A percentile compares a stretch with the other conserved stretches of the same genome.
These are phyloP conservation scores for Calonectria crousiana DNA, from an alignment of 2,329 filamentous ascomycete species.

Conservation along the genomic window DNA sequence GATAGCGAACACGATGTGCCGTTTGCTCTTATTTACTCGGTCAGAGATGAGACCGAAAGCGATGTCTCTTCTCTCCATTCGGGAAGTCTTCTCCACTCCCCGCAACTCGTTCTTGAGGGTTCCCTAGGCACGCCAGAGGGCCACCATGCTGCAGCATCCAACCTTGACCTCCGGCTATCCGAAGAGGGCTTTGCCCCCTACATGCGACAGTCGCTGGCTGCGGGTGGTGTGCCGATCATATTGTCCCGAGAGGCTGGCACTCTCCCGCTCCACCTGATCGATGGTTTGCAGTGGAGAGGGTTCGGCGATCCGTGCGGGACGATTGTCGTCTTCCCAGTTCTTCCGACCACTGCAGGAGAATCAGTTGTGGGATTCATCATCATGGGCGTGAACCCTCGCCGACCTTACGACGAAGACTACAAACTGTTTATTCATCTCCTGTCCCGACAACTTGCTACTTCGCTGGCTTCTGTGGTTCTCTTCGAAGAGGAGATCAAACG, in stretches of 20 bases:
- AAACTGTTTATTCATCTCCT: constrained; percentile 81
- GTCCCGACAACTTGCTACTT: constrained; percentile 81
- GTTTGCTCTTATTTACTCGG: constrained; percentile 82
- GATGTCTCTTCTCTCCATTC: constrained; percentile 80
- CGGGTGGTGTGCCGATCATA: constrained; percentile 73
- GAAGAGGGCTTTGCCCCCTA: constrained; percentile 81
- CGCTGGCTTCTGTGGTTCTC: constrained; percentile 82
- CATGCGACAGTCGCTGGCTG: constrained; percentile 79
- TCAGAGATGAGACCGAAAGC: constrained; percentile 77
- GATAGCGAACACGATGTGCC: constrained; percentile 82
- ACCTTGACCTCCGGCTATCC: constrained; percentile 77
- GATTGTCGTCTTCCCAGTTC: constrained; percentile 82
- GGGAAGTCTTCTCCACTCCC: constrained; percentile 70
- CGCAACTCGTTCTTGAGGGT: constrained; percentile 78
- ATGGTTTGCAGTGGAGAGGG: constrained; percentile 77
- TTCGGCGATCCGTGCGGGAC: constrained; percentile 78
- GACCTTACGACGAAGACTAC: constrained; percentile 86
- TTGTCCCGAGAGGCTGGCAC: constrained; percentile 76
- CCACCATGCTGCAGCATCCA: constrained; percentile 70
- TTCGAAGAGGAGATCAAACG: constrained; percentile 87
- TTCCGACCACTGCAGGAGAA: constrained; percentile 79
- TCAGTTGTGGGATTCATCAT: constrained; percentile 82
- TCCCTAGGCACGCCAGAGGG: constrained; percentile 75
- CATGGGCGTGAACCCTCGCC: constrained; percentile 81
- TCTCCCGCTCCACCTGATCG: constrained; percentile 72